Evolutionary conservation across 345 rosid genomes (phyloP).

Genomic region (Lepidium sativum): DNA sequence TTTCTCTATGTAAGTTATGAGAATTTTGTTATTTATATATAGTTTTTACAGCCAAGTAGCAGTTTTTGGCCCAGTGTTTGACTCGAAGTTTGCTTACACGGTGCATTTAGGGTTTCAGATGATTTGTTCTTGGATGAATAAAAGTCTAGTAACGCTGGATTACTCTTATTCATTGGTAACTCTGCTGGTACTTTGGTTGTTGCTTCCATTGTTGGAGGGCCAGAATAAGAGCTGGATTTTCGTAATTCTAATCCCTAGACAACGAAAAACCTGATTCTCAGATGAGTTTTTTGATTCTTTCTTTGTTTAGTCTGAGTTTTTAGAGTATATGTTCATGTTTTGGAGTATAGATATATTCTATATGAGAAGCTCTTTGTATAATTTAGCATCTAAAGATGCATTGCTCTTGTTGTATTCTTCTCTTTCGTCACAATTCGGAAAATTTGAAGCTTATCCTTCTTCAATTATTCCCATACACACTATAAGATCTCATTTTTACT

Average conservation of each 20-base stretch:
- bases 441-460: neutral
- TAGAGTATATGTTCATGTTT: neutral
- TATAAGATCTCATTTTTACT: neutral
- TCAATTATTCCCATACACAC: neutral
- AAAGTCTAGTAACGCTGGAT: constrained; percentile 19
- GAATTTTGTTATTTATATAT: neutral
- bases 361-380: neutral
- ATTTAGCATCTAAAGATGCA: neutral
- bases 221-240: neutral
- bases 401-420: neutral
- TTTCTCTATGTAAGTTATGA: neutral
- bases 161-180: constrained; percentile 22
- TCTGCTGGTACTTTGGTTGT: constrained; percentile 15
- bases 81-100: constrained; percentile 27
- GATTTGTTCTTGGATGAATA: constrained; percentile 28
- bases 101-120: constrained; percentile 29
- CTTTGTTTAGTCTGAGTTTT: too few relatives aligned
- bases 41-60: too few relatives aligned
- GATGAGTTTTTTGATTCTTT: too few relatives aligned
- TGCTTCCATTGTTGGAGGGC: constrained; percentile 1
- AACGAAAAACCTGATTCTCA: too few relatives aligned
- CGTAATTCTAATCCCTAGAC: too few relatives aligned
- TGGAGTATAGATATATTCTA: neutral
- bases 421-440: neutral
- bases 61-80: too few relatives aligned